Percentiles rank a stretch among this genome's conserved stretches.
Evolutionary conservation across 23 red algal species (phyloP).

Genomic region (Gracilaria vermiculophylla): DNA sequence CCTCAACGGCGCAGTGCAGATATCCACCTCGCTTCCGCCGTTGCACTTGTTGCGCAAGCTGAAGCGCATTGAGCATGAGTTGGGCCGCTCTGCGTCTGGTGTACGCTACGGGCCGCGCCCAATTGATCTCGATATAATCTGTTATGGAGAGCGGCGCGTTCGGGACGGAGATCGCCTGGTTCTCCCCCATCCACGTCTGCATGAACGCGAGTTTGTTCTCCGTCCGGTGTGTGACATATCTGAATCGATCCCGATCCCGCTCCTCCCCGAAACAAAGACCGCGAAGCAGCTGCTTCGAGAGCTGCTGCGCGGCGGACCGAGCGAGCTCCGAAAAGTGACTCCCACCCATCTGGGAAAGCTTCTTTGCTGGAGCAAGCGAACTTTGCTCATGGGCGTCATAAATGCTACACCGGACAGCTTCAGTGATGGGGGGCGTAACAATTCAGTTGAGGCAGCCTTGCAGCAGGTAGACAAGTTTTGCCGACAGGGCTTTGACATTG

Average conservation of each 20-base stretch:
- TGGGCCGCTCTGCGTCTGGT: constrained; percentile 11
- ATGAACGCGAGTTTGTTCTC: constrained; percentile 89
- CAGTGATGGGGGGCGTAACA: constrained; percentile 81
- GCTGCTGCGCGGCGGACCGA: constrained; percentile 1
- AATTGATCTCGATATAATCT: constrained; percentile 90
- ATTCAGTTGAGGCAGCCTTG: constrained; percentile 38
- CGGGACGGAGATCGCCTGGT: constrained; percentile 13
- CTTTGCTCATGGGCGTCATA: constrained; percentile 77
- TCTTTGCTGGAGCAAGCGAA: constrained; percentile 34
- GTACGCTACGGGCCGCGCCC: constrained; percentile 77
- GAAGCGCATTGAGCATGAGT: constrained; percentile 71
- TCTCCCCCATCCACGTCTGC: constrained; percentile 83
- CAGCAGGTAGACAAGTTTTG: constrained; percentile 60
- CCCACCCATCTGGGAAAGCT: constrained; percentile 18
- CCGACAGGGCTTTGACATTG: constrained; percentile 35
- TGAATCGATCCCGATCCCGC: not conserved
- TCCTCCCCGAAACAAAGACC: not conserved
- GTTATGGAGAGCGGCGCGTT: constrained; percentile 36
- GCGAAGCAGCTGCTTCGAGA: not conserved
- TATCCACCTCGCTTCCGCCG: constrained; percentile 60
- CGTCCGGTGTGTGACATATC: constrained; percentile 70
- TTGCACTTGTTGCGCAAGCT: constrained; percentile 52
- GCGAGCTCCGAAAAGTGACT: constrained; percentile 34
- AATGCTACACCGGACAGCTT: constrained; percentile 98
- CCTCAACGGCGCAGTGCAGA: constrained; percentile 76